Evolutionary conservation across 352 stramenopile genomes (phyloP).

Genomic region (Blastocystis sp.): DNA sequence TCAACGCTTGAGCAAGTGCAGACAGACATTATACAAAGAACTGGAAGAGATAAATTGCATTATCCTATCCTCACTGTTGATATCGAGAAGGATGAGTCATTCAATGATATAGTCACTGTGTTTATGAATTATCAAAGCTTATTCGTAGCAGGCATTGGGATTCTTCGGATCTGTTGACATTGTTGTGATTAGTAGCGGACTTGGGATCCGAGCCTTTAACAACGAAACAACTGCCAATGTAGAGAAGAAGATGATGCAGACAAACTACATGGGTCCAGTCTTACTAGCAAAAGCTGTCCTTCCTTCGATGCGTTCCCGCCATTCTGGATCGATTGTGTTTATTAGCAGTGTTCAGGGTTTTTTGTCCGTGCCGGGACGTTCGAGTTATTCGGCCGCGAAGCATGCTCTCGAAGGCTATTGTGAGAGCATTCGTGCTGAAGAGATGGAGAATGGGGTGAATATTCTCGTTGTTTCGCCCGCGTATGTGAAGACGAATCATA

Average conservation of each 20-base stretch:
- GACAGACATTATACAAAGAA: background rate
- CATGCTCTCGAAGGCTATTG: constrained; percentile 58
- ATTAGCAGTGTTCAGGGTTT: constrained; percentile 60
- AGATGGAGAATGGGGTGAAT: constrained; percentile 34
- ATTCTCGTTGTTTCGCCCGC: constrained; percentile 51
- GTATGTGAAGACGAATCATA: constrained; percentile 60
- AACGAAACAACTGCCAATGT: constrained; percentile 17
- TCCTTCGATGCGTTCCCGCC: constrained; percentile 2
- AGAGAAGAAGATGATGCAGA: constrained; percentile 60
- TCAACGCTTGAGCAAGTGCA: background rate
- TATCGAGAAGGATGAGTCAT: constrained; percentile 52
- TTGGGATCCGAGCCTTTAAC: constrained; percentile 52
- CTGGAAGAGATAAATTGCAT: background rate
- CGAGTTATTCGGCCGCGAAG: constrained; percentile 44
- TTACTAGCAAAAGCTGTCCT: constrained; percentile 15
- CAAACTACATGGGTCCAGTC: constrained; percentile 50
- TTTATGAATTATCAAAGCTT: background rate
- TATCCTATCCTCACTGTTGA: constrained; percentile 33
- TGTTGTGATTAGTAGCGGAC: constrained; percentile 37
- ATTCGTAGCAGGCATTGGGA: background rate
- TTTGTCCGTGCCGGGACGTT: background rate
- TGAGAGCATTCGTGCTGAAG: constrained; percentile 50
- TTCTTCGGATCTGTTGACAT: constrained; percentile 11
- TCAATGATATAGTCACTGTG: background rate
- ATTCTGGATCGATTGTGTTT: constrained; percentile 50